These are phyloP conservation scores for Ustilago nuda DNA, from an alignment of 1,284 basidiomycete genomes.

Conservation along the genomic window DNA sequence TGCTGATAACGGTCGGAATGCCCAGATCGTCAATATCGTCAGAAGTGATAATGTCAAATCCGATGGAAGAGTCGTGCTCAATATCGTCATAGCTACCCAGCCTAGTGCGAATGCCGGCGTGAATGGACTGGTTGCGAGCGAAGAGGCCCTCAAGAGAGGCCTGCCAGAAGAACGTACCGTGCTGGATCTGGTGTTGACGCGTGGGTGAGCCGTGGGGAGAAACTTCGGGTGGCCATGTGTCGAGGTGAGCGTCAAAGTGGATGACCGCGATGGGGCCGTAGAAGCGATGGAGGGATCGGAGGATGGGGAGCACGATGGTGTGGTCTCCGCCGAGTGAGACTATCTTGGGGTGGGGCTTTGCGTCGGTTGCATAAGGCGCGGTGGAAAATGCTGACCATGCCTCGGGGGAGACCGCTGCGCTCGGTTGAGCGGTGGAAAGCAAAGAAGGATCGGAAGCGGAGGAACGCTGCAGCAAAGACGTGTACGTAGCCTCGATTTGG, in stretches of 20 bases:
- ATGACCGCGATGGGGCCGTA: constrained; percentile 70
- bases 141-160: constrained; percentile 70
- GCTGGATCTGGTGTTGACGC: constrained; percentile 60
- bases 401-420: constrained; percentile 16
- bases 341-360: constrained; percentile 67
- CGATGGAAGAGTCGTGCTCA: constrained; percentile 47
- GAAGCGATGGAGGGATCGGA: constrained; percentile 69
- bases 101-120: constrained; percentile 77
- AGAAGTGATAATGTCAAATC: constrained; percentile 56
- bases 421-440: constrained; percentile 1
- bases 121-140: constrained; percentile 76
- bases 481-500: constrained; percentile 54
- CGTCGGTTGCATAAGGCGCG: constrained; percentile 41
- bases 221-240: constrained; percentile 76
- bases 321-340: constrained; percentile 71
- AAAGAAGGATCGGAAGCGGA: constrained; percentile 26
- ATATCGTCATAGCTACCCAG: constrained; percentile 53
- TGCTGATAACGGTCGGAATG: constrained; percentile 38
- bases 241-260: constrained; percentile 71
- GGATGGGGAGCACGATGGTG: constrained; percentile 71
- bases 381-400: constrained; percentile 71
- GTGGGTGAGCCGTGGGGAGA: constrained; percentile 39
- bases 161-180: constrained; percentile 70
- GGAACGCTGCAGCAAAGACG: constrained; percentile 29
- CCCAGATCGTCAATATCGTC: constrained; percentile 59